These are phyloP conservation scores for Coriaria nepalensis DNA, from an alignment of 306 rosid genomes.

Conservation along the genomic window DNA sequence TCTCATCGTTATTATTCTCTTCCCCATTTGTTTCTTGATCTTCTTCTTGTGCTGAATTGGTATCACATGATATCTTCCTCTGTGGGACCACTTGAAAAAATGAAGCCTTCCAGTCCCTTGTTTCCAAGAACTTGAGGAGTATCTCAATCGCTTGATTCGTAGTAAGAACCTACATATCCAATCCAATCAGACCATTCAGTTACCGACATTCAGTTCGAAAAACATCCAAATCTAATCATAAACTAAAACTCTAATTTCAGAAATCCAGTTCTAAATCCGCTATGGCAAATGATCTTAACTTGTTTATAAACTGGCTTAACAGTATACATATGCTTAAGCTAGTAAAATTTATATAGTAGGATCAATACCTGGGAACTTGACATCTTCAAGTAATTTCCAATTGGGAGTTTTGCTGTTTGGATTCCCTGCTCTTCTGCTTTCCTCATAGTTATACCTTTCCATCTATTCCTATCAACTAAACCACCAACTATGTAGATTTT, in stretches of 20 bases:
- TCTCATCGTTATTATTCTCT: constrained; percentile 17
- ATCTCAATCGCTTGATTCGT: constrained; percentile 79
- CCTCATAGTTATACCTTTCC: constrained; percentile 85
- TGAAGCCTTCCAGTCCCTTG: constrained; percentile 68
- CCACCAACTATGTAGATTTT: constrained; percentile 79
- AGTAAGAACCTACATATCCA: constrained; percentile 57
- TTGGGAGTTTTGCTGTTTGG: constrained; percentile 84
- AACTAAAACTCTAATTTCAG: too few relatives aligned
- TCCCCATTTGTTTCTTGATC: constrained; percentile 21
- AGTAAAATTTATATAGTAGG: background rate
- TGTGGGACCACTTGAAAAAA: constrained; percentile 81
- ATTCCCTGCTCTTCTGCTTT: constrained; percentile 86
- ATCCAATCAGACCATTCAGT: constrained; percentile 8
- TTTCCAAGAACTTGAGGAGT: constrained; percentile 60
- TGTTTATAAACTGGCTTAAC: too few relatives aligned
- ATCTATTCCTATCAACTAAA: constrained; percentile 78
- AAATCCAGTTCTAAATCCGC: background rate
- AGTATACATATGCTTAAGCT: background rate
- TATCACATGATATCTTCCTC: constrained; percentile 48
- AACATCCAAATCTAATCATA: background rate
- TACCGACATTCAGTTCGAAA: background rate
- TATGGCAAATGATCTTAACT: too few relatives aligned
- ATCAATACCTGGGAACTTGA: constrained; percentile 76
- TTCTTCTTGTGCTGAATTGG: constrained; percentile 21
- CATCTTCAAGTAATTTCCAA: constrained; percentile 72